A percentile compares a stretch with the other conserved stretches of the same genome.
phyloP scores from a whole-genome alignment of 176 grass and related monocot species.

The Coix lacrymajobi region DNA sequence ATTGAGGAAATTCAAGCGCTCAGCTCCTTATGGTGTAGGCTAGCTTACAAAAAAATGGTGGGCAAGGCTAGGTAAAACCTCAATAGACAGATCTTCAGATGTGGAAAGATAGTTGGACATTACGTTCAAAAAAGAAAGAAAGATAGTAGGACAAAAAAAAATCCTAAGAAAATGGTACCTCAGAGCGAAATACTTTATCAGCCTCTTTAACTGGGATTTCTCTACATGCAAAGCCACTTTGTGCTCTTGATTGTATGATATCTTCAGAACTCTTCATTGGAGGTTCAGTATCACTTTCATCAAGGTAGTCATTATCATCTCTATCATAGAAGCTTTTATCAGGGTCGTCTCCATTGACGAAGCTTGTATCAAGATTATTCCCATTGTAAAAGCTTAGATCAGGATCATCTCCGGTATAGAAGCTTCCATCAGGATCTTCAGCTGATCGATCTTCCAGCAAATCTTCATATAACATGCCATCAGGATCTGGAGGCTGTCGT shows the following conservation, averaged over 20 bases:
- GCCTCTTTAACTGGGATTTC: slow-evolving; percentile 64
- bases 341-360: slow-evolving; percentile 23
- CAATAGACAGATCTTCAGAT: neutral
- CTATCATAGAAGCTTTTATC: slow-evolving; percentile 54
- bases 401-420: slow-evolving; percentile 42
- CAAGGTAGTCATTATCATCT: slow-evolving; percentile 23
- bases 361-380: slow-evolving; percentile 25
- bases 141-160: neutral
- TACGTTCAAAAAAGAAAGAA: too few relatives aligned
- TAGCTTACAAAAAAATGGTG: neutral
- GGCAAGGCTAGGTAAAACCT: neutral
- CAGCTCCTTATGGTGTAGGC: neutral
- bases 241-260: slow-evolving; percentile 42
- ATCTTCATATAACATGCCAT: slow-evolving; percentile 29
- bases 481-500: neutral
- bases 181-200: slow-evolving; percentile 40
- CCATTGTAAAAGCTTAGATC: slow-evolving; percentile 34
- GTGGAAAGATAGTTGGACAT: neutral
- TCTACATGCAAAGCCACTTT: slow-evolving; percentile 64
- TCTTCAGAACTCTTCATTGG: slow-evolving; percentile 57
- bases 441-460: slow-evolving; percentile 31
- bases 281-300: slow-evolving; percentile 32
- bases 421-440: slow-evolving; percentile 46
- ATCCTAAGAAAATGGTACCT: slow-evolving; percentile 40
- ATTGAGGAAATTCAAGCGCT: neutral